phyloP scores from a whole-genome alignment of 2,329 filamentous ascomycete genomes.

The Magnaporthiopsis rhizophila region DNA sequence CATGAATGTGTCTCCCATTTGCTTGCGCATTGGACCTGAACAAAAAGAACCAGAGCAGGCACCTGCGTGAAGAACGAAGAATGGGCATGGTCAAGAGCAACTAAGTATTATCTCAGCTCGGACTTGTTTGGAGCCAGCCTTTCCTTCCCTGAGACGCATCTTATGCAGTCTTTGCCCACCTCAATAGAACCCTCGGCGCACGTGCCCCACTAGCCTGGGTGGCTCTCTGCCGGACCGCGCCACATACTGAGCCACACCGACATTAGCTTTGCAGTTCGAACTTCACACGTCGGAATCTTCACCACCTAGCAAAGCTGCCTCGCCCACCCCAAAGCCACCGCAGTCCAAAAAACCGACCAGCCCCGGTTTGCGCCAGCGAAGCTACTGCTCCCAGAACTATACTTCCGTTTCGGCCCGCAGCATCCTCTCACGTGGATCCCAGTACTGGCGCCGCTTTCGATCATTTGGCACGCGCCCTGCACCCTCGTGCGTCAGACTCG shows the following conservation, averaged over 20 bases:
- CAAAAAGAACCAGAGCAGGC: too few species aligned
- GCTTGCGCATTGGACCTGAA: too few species aligned
- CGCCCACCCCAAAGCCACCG: background rate
- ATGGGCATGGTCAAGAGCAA: background rate
- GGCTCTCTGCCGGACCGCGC: background rate
- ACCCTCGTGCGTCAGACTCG: background rate
- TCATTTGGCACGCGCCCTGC: background rate
- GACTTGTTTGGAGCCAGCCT: background rate
- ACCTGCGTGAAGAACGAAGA: too few species aligned
- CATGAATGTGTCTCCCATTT: too few species aligned
- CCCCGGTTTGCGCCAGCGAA: background rate
- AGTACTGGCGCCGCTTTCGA: background rate
- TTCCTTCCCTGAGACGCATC: too few species aligned
- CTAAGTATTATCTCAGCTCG: background rate
- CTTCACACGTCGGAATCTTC: background rate
- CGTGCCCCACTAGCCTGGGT: background rate
- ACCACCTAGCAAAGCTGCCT: background rate
- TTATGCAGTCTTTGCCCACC: background rate
- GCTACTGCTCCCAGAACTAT: background rate
- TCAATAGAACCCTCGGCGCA: background rate
- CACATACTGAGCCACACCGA: background rate
- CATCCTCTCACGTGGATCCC: background rate
- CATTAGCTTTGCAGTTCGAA: conserved; percentile 1
- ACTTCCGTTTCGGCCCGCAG: background rate
- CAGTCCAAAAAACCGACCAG: background rate